phyloP scores from a whole-genome alignment of 495 filamentous ascomycete genomes.

The Annulohypoxylon nitens region DNA sequence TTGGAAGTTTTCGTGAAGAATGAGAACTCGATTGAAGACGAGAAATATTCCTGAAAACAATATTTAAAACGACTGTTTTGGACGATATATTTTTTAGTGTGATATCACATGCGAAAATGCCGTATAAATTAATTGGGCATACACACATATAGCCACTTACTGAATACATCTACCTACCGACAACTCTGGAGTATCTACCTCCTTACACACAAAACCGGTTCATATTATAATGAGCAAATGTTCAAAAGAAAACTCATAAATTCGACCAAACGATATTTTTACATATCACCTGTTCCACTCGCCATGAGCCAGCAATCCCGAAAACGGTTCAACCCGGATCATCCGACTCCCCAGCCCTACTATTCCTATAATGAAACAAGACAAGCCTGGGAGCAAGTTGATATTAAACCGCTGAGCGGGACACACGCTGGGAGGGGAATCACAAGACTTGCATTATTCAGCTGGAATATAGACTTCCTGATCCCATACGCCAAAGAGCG shows the following conservation, averaged over 20 bases:
- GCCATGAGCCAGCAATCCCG: conserved; percentile 27
- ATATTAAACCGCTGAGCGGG: not conserved
- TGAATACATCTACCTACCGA: not conserved
- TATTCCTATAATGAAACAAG: conserved; percentile 26
- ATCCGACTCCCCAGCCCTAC: conserved; percentile 33
- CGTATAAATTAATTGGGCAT: not conserved
- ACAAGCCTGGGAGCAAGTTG: conserved; percentile 23
- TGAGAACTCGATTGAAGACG: not conserved
- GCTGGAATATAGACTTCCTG: conserved; percentile 69
- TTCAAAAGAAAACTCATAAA: not conserved
- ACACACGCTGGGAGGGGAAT: not conserved
- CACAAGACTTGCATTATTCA: conserved; percentile 37
- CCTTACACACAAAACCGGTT: too few species aligned
- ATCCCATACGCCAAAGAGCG: conserved; percentile 52
- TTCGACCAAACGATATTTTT: not conserved
- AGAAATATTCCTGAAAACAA: not conserved
- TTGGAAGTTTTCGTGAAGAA: too few species aligned
- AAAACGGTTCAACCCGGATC: conserved; percentile 20
- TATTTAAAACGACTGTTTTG: too few species aligned
- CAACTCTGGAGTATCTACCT: too few species aligned
- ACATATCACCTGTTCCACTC: not conserved
- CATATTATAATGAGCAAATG: not conserved
- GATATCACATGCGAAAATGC: not conserved
- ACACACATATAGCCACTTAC: not conserved
- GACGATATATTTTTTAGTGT: not conserved